Conservation (phyloP, 352 stramenopile species). For the Pythium guiyangense region DNA sequence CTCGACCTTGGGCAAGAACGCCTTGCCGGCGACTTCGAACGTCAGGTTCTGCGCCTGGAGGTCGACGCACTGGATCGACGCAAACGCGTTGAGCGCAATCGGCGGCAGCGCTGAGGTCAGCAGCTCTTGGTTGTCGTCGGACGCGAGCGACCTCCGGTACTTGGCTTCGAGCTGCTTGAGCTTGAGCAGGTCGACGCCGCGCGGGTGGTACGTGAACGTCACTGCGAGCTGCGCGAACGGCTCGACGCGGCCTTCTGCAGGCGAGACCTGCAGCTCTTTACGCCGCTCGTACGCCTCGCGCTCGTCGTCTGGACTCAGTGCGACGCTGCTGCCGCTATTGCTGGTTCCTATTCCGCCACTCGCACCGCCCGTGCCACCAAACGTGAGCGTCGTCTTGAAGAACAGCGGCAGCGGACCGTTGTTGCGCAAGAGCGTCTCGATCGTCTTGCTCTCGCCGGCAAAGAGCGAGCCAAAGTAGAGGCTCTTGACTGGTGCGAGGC, state of each 20-base stretch:
- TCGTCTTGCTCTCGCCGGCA: slow-evolving; percentile 40
- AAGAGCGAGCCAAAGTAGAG: slow-evolving; percentile 77
- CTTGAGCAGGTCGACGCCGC: slow-evolving; percentile 25
- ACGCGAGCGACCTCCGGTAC: slow-evolving; percentile 4
- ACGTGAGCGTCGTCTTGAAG: slow-evolving; percentile 57
- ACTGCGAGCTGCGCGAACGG: slow-evolving; percentile 44
- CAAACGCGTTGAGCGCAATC: slow-evolving; percentile 51
- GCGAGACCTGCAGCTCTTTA: slow-evolving; percentile 63
- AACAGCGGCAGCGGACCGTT: slow-evolving; percentile 64
- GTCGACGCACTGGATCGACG: slow-evolving; percentile 65
- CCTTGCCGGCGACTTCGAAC: slow-evolving; percentile 65
- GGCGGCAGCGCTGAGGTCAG: slow-evolving; percentile 15
- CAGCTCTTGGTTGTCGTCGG: slow-evolving; percentile 9
- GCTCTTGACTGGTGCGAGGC: slow-evolving; percentile 34
- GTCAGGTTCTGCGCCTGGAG: slow-evolving; percentile 70
- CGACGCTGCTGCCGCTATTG: background rate
- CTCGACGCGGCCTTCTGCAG: slow-evolving; percentile 52
- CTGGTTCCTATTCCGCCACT: background rate
- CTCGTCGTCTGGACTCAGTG: slow-evolving; percentile 38
- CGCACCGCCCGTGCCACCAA: slow-evolving; percentile 19
- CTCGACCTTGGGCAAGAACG: slow-evolving; percentile 44
- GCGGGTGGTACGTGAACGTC: slow-evolving; percentile 49
- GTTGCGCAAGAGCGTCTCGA: slow-evolving; percentile 72
- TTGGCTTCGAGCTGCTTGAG: slow-evolving; percentile 23
- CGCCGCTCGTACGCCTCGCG: slow-evolving; percentile 58